A percentile compares a stretch with the other conserved stretches of the same genome.
phyloP scores from a whole-genome alignment of 768 basidiomycete genomes.

The Dioszegia aurantiaca region DNA sequence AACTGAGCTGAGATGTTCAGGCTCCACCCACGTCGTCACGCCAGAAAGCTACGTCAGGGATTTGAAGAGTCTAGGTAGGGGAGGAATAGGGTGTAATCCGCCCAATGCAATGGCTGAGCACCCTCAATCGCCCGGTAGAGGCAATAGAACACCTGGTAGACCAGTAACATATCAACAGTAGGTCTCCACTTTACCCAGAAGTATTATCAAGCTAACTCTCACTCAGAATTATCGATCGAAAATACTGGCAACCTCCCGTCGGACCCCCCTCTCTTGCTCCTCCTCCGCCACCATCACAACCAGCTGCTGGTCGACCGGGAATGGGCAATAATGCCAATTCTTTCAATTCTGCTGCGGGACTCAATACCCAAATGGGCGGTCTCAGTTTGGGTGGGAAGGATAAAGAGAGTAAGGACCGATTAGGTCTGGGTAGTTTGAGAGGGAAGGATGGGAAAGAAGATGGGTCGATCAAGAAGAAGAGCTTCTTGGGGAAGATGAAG shows the following conservation, averaged over 20 bases:
- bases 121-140: slow-evolving; percentile 40
- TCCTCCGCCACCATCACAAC: slow-evolving; percentile 20
- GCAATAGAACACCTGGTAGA: slow-evolving; percentile 30
- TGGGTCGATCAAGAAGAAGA: slow-evolving; percentile 26
- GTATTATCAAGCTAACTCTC: slow-evolving; percentile 8
- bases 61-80: slow-evolving; percentile 77
- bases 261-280: slow-evolving; percentile 47
- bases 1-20: slow-evolving; percentile 54
- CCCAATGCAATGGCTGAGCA: slow-evolving; percentile 47
- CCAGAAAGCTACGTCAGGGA: slow-evolving; percentile 83
- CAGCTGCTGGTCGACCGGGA: neutral
- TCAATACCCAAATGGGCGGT: slow-evolving; percentile 12
- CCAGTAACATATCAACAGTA: slow-evolving; percentile 43
- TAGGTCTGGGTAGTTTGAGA: slow-evolving; percentile 18
- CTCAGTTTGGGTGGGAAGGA: slow-evolving; percentile 8
- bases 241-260: slow-evolving; percentile 51
- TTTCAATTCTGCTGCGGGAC: slow-evolving; percentile 8
- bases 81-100: slow-evolving; percentile 67
- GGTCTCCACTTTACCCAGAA: too few species aligned
- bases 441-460: slow-evolving; percentile 14
- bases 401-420: slow-evolving; percentile 4
- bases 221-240: slow-evolving; percentile 46
- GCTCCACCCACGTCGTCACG: slow-evolving; percentile 82
- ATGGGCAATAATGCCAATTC: neutral
- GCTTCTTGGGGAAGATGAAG: slow-evolving; percentile 33